Evolutionary conservation across 352 stramenopile genomes (phyloP).

Genomic region (Globisporangium paroecandrum): DNA sequence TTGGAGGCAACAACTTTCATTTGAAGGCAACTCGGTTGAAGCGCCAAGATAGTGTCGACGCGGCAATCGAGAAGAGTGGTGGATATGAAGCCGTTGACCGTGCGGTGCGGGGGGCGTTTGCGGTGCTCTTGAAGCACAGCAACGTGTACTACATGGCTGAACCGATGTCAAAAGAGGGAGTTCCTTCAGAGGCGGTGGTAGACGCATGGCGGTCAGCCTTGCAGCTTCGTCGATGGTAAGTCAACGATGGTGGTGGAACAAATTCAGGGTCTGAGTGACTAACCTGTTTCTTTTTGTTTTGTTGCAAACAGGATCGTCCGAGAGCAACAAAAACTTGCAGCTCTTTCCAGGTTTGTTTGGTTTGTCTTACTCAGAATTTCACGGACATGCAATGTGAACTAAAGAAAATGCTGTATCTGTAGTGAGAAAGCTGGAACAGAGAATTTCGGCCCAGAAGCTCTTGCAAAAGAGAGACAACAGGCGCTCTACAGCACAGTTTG

Average conservation of each 20-base stretch:
- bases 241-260: neutral
- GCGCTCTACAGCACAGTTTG: constrained; percentile 76
- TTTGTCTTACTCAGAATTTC: too few species aligned
- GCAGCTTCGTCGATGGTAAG: constrained; percentile 78
- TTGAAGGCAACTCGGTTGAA: constrained; percentile 62
- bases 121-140: constrained; percentile 77
- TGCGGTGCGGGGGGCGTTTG: constrained; percentile 76
- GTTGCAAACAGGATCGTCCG: constrained; percentile 64
- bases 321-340: constrained; percentile 84
- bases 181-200: constrained; percentile 61
- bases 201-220: constrained; percentile 74
- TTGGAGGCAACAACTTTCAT: constrained; percentile 50
- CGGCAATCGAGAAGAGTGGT: constrained; percentile 80
- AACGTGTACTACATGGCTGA: constrained; percentile 70
- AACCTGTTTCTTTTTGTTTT: neutral
- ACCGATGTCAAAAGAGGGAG: constrained; percentile 53
- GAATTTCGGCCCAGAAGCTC: constrained; percentile 34
- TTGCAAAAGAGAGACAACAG: constrained; percentile 65
- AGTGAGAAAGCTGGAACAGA: constrained; percentile 34
- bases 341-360: constrained; percentile 24
- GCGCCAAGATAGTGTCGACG: constrained; percentile 81
- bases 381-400: neutral
- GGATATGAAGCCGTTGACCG: constrained; percentile 78
- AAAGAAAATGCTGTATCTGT: neutral
- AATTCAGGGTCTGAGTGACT: neutral